Percentiles rank a stretch among this genome's conserved stretches.
These are phyloP conservation scores for Diaporthe citri DNA, from an alignment of 2,329 filamentous ascomycete species.

Conservation along the genomic window DNA sequence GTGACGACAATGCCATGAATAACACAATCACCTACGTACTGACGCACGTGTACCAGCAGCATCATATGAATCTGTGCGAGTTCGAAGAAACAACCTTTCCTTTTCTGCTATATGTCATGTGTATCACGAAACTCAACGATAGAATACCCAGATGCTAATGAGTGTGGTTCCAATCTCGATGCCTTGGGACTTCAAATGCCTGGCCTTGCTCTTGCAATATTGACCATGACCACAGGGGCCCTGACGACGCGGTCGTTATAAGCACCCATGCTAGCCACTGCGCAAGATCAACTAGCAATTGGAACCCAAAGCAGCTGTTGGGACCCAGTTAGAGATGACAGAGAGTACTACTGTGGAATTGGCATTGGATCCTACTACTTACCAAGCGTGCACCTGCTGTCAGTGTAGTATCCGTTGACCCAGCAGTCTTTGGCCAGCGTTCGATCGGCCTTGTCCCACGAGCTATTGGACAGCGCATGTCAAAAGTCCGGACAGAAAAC, in stretches of 20 bases:
- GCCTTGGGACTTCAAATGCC: too few species aligned
- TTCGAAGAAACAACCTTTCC: too few species aligned
- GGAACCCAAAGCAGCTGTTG: neutral
- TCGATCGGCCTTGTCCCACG: conserved; percentile 16
- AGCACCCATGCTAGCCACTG: neutral
- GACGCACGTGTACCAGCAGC: too few species aligned
- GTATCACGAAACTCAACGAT: too few species aligned
- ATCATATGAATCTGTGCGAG: too few species aligned
- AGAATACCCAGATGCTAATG: too few species aligned
- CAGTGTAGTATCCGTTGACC: conserved; percentile 10
- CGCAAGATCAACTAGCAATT: neutral
- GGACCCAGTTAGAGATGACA: neutral
- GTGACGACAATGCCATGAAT: too few species aligned
- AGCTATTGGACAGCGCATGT: neutral
- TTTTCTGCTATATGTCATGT: too few species aligned
- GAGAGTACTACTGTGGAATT: accelerated
- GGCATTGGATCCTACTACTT: neutral
- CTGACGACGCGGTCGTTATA: accelerated
- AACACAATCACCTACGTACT: too few species aligned
- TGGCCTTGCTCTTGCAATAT: too few species aligned
- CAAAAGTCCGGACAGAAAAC: neutral
- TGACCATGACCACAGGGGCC: too few species aligned
- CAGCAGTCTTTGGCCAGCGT: conserved; percentile 5
- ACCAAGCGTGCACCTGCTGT: conserved; percentile 9
- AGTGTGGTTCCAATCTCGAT: too few species aligned